Conservation (phyloP, 768 basidiomycete genomes). For the Termitomyces sp. region DNA sequence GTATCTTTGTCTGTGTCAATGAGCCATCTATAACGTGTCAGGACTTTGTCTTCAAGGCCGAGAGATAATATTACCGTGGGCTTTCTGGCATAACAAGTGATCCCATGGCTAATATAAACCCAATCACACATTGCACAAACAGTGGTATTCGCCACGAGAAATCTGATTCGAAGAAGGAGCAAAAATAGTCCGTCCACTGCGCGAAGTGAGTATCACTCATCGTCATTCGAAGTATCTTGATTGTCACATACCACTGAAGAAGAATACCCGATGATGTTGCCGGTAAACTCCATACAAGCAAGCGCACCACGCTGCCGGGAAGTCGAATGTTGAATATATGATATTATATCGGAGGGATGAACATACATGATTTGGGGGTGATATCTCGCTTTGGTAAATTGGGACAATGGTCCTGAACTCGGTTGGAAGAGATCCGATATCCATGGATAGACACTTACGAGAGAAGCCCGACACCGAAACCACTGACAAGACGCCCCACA, state of each 20-base stretch:
- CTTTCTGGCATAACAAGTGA: slow-evolving; percentile 87
- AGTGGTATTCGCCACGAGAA: slow-evolving; percentile 91
- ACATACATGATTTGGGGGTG: slow-evolving; percentile 83
- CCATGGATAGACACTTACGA: slow-evolving; percentile 45
- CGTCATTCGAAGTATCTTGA: neutral
- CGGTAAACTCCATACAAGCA: slow-evolving; percentile 95
- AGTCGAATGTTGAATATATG: neutral
- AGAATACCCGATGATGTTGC: slow-evolving; percentile 89
- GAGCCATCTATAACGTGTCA: slow-evolving; percentile 61
- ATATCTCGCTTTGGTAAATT: slow-evolving; percentile 94
- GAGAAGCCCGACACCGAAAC: slow-evolving; percentile 70
- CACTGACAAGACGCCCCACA: slow-evolving; percentile 64
- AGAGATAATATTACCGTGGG: slow-evolving; percentile 53
- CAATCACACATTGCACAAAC: slow-evolving; percentile 85
- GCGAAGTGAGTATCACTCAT: neutral
- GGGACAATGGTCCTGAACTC: slow-evolving; percentile 83
- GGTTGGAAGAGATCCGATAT: neutral
- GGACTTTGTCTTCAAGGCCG: neutral
- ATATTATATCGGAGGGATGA: neutral
- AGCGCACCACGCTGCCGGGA: slow-evolving; percentile 72
- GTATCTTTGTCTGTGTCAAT: slow-evolving; percentile 83
- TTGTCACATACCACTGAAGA: slow-evolving; percentile 70
- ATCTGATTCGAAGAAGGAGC: slow-evolving; percentile 83
- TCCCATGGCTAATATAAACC: slow-evolving; percentile 72
- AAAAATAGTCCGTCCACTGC: slow-evolving; percentile 93